Evolutionary conservation across 345 rosid species (phyloP).

Genomic region (Murraya paniculata): DNA sequence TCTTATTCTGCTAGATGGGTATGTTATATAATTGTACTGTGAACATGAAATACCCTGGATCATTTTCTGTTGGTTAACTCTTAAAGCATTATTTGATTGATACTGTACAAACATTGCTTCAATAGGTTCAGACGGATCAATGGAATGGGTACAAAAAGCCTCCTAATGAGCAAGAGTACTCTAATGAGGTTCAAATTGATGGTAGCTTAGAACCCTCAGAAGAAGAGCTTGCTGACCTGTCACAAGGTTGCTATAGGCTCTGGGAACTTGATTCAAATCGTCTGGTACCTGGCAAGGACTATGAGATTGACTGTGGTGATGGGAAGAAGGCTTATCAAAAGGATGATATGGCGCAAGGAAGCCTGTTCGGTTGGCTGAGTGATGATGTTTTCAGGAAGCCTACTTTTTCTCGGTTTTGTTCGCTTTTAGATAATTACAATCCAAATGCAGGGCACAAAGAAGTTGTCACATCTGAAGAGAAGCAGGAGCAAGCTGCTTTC

Average conservation of each 20-base stretch:
- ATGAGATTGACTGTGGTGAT: conserved; percentile 85
- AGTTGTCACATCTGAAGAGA: conserved; percentile 80
- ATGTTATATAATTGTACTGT: background rate
- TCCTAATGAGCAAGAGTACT: conserved; percentile 68
- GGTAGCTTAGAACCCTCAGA: conserved; percentile 49
- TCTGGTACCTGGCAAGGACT: conserved; percentile 74
- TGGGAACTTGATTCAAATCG: conserved; percentile 90
- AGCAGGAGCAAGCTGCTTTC: conserved; percentile 83
- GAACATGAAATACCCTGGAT: background rate
- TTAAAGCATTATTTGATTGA: background rate
- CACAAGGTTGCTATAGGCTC: conserved; percentile 79
- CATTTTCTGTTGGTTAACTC: background rate
- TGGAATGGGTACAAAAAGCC: conserved; percentile 74
- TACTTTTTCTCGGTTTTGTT: conserved; percentile 78
- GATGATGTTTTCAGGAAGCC: conserved; percentile 72
- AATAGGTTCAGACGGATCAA: conserved; percentile 64
- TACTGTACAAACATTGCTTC: conserved; percentile 13
- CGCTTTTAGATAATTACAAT: conserved; percentile 89
- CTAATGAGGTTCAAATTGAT: conserved; percentile 48
- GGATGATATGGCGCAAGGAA: conserved; percentile 77
- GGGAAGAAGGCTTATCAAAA: conserved; percentile 76
- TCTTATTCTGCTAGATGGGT: background rate
- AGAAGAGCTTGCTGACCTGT: conserved; percentile 73
- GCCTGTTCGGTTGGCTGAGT: conserved; percentile 60
- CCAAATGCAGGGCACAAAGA: conserved; percentile 75